phyloP scores from a whole-genome alignment of 148 eudicot species.

The Rhododendron henanense region DNA sequence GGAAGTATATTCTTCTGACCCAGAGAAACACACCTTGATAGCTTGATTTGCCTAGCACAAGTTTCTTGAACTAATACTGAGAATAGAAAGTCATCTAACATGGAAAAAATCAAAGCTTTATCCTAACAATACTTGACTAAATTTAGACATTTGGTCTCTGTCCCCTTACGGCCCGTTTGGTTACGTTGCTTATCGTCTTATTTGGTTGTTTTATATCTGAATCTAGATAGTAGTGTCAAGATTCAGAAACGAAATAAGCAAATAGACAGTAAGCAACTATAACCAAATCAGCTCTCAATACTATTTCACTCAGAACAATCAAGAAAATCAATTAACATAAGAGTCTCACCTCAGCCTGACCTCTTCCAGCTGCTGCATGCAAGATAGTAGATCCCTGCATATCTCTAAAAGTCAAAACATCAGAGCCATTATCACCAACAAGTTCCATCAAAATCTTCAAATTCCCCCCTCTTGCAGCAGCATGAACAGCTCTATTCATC shows the following conservation, averaged over 20 bases:
- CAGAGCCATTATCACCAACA: constrained; percentile 45
- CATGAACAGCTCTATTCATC: constrained; percentile 80
- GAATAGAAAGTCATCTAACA: neutral
- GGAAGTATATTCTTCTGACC: neutral
- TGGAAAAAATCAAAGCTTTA: neutral
- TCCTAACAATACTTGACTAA: neutral
- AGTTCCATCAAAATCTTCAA: constrained; percentile 60
- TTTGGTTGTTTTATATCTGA: no score
- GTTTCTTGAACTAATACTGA: neutral
- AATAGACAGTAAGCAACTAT: neutral
- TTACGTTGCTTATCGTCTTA: neutral
- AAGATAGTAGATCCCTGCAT: constrained; percentile 60
- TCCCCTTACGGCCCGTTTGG: neutral
- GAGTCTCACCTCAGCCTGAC: constrained; percentile 73
- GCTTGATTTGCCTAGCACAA: neutral
- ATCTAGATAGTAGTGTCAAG: neutral
- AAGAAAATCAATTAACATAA: neutral
- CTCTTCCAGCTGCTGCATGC: constrained; percentile 88
- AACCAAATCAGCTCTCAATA: neutral
- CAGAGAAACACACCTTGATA: neutral
- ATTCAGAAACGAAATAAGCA: no score
- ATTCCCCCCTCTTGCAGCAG: constrained; percentile 95
- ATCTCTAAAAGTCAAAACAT: constrained; percentile 66
- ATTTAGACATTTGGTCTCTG: no score
- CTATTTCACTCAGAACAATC: neutral